phyloP scores from a whole-genome alignment of 2,329 filamentous ascomycete species.

The Pseudogymnoascus sp. region DNA sequence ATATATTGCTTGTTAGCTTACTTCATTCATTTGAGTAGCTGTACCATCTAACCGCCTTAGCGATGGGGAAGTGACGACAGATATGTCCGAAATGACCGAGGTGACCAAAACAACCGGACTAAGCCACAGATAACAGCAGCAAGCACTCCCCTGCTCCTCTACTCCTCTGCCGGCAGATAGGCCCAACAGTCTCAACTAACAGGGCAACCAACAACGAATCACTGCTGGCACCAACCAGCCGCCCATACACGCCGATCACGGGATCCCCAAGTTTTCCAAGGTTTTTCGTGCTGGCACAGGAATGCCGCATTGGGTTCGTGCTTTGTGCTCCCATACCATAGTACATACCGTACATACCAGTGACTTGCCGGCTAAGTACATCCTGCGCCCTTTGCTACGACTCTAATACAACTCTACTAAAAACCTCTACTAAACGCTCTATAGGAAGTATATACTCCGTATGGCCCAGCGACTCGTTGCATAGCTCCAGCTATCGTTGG shows the following conservation, averaged over 20 bases:
- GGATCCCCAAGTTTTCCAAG: neutral
- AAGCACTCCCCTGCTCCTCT: no score
- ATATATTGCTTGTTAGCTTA: neutral
- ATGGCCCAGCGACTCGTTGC: neutral
- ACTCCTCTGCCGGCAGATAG: neutral
- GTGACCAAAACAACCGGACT: neutral
- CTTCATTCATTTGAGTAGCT: neutral
- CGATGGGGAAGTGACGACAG: neutral
- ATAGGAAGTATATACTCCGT: neutral
- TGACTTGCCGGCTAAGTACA: constrained; percentile 7
- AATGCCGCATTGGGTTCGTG: neutral
- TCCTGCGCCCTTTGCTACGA: neutral
- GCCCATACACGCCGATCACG: constrained; percentile 6
- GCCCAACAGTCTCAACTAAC: neutral
- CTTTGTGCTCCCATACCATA: neutral
- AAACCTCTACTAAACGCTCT: neutral
- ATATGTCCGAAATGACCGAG: neutral
- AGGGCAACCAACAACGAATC: neutral
- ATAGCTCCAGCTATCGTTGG: neutral
- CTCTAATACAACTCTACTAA: neutral
- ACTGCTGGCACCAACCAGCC: neutral
- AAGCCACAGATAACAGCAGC: neutral
- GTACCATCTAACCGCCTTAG: neutral
- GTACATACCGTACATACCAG: neutral
- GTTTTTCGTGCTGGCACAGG: neutral